These are phyloP conservation scores for Geotrichum cucujoidarum DNA, from an alignment of 1,139 yeast genomes.

Conservation along the genomic window DNA sequence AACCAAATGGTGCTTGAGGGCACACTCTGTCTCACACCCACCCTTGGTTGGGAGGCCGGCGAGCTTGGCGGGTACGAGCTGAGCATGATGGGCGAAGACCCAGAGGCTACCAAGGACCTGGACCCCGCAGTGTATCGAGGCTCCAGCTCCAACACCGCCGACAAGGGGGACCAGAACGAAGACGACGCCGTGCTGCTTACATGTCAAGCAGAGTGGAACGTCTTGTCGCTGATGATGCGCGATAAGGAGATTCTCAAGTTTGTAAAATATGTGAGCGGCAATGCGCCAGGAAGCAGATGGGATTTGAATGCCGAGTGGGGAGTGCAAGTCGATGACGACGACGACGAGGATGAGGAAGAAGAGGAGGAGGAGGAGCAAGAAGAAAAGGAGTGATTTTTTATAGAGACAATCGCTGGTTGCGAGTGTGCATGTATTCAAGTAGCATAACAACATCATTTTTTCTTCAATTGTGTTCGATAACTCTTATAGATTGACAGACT, in stretches of 20 bases:
- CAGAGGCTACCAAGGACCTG: constrained; percentile 42
- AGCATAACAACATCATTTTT: no score
- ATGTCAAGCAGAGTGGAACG: constrained; percentile 81
- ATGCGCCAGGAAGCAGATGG: constrained; percentile 92
- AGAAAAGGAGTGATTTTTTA: no score
- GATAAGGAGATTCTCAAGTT: constrained; percentile 84
- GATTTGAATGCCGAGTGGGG: constrained; percentile 81
- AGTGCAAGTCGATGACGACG: constrained; percentile 46
- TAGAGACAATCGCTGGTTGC: no score
- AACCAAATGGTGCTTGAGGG: constrained; percentile 48
- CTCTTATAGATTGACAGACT: no score
- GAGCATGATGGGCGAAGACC: constrained; percentile 59
- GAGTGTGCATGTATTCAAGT: no score
- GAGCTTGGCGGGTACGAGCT: constrained; percentile 93
- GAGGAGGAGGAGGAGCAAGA: constrained; percentile 11
- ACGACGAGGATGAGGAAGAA: constrained; percentile 30
- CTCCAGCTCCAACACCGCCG: constrained; percentile 17
- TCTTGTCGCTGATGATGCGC: constrained; percentile 67
- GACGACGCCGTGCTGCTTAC: constrained; percentile 82
- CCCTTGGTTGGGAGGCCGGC: constrained; percentile 78
- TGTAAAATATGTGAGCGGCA: constrained; percentile 83
- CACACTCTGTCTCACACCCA: constrained; percentile 73
- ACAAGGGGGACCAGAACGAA: constrained; percentile 36
- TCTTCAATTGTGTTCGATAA: no score
- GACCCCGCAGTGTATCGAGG: constrained; percentile 45